Evolutionary conservation across 2,329 filamentous ascomycete genomes (phyloP).

Genomic region (Diaporthe australafricana): DNA sequence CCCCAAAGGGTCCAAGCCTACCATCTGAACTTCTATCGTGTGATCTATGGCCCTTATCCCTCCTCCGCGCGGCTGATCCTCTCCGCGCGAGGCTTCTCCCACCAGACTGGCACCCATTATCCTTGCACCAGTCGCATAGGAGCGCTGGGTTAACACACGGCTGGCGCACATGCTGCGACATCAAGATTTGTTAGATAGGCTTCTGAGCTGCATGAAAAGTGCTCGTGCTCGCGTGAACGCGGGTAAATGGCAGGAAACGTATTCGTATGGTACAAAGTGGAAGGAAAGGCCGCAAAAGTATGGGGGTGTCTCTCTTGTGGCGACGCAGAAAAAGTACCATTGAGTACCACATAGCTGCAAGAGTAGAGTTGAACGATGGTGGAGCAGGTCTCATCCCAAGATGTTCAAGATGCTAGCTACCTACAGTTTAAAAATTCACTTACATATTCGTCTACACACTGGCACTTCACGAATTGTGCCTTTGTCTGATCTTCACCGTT

Average conservation of each 20-base stretch:
- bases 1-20: neutral
- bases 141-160: constrained; percentile 11
- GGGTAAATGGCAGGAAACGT: neutral
- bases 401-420: neutral
- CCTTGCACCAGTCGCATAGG: constrained; percentile 28
- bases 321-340: too few species aligned
- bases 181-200: neutral
- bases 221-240: neutral
- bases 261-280: too few species aligned
- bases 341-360: too few species aligned
- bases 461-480: constrained; percentile 13
- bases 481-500: neutral
- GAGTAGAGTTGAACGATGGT: too few species aligned
- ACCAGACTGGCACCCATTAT: constrained; percentile 7
- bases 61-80: neutral
- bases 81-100: neutral
- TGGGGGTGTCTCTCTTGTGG: neutral
- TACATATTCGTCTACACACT: constrained; percentile 26
- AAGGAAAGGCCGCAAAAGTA: neutral
- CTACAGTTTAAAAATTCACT: neutral
- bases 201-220: neutral
- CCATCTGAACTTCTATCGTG: neutral
- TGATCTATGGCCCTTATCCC: neutral
- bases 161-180: constrained; percentile 3
- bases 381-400: neutral